Base-by-base conservation (phyloP, 2,329 filamentous ascomycete species). In the Reticulascus tulasneorum region DNA sequence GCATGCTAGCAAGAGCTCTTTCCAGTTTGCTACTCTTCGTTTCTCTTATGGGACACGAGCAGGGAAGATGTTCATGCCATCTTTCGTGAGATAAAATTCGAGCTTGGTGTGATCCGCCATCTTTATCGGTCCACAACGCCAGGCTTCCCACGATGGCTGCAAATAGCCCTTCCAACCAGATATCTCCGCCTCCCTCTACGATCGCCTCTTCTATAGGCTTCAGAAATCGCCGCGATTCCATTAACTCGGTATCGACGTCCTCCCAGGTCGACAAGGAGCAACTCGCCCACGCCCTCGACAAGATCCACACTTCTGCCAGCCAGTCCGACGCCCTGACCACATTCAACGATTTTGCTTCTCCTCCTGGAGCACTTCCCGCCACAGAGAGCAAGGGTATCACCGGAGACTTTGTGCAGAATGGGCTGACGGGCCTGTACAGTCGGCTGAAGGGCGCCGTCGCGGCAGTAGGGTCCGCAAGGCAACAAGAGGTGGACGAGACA, bases 261-360 rank as follows among this genome's bases (percentile, higher is more conserved):
- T 62, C 60, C 22, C 51, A 52, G 21, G 45, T 60, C 41, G 84
- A 90, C 57, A 84, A 79, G 54, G 84, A 88, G 45, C 82, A 86
- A 38, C 71, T 91, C 23, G 79, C 85, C 22, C 78, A 87, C 44
- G 77, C 84, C 13, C 78, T 96, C 42, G 85, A 94, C 61, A 82
- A 86, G 51, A 95, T 96, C 48, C 91, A 96, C 60, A 88, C 73
- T 33, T 82, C 86, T 6, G 89, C 90, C n/a, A 94, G 86, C 53
- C 85, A 86, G 56, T 86, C 86, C 22, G 84, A 85, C 45, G 78
- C 81, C 22, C 71, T 97, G 30, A 97, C 91, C 3, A 94, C 89
- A 8, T 97, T 97, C 63, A 94, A 94, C 62, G 90, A 96, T 54
- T 90, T 94, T 52, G 86, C 84, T 1, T 75, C 83, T 0, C 81